Conservation (phyloP, 164 flowering plant species). For the Sextonia rubra region DNA sequence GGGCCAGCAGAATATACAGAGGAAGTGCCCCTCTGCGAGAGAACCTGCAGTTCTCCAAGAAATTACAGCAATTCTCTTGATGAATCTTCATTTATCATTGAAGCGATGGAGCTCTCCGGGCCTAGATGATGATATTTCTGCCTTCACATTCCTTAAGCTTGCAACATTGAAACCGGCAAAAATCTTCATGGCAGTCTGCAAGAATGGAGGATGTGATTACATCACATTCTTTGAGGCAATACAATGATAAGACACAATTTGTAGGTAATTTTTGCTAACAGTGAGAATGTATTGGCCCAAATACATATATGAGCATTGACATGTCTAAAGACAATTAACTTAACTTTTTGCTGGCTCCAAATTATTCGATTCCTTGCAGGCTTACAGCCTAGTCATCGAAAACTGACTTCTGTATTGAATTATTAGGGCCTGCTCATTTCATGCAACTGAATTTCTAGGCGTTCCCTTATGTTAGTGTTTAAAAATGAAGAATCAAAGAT, state of each 20-base stretch:
- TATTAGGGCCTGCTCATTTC: too few species aligned
- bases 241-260: neutral
- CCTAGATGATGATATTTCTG: conserved; percentile 48
- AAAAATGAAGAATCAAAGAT: too few species aligned
- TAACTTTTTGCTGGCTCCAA: too few species aligned
- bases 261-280: neutral
- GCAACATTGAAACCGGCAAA: neutral
- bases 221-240: neutral
- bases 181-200: neutral
- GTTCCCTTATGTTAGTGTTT: too few species aligned
- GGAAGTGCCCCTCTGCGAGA: conserved; percentile 30
- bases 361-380: too few species aligned
- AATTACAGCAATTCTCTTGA: conserved; percentile 43
- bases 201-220: neutral
- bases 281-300: too few species aligned
- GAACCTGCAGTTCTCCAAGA: conserved; percentile 48
- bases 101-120: conserved; percentile 96
- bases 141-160: neutral
- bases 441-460: too few species aligned
- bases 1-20: conserved; percentile 31
- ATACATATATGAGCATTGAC: too few species aligned
- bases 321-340: too few species aligned
- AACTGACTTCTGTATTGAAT: too few species aligned
- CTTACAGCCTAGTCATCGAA: too few species aligned
- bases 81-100: conserved; percentile 71